A percentile compares a stretch with the other conserved stretches of the same genome.
Conservation (phyloP, 306 rosid species). For the Dicorynia guianensis region DNA sequence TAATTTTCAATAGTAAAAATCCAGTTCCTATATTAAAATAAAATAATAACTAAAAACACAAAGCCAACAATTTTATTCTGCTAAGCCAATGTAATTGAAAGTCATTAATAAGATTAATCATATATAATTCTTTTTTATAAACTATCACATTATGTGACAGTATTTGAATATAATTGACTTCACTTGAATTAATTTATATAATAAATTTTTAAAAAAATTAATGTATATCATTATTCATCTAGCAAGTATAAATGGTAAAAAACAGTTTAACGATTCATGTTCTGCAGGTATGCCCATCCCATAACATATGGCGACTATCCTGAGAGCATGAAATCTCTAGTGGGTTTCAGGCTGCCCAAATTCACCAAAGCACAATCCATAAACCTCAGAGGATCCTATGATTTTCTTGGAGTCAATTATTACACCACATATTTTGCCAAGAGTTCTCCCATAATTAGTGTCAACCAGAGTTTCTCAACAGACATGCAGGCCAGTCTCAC, state of each 20-base stretch:
- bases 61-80: too few species aligned
- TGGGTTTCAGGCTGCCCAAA: slow-evolving; percentile 63
- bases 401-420: slow-evolving; percentile 76
- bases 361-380: slow-evolving; percentile 48
- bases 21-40: not conserved
- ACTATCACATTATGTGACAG: too few species aligned
- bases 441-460: slow-evolving; percentile 19
- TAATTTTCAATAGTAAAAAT: too few species aligned
- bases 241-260: too few species aligned
- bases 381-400: slow-evolving; percentile 48
- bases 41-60: too few species aligned
- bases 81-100: too few species aligned
- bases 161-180: too few species aligned
- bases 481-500: slow-evolving; percentile 47
- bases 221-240: too few species aligned
- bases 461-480: slow-evolving; percentile 42
- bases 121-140: too few species aligned
- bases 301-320: slow-evolving; percentile 74
- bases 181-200: too few species aligned
- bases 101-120: too few species aligned
- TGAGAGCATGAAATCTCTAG: slow-evolving; percentile 41
- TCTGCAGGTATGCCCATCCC: slow-evolving; percentile 58
- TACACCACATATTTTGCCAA: slow-evolving; percentile 56
- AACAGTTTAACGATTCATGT: not conserved
- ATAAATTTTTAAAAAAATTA: too few species aligned